A percentile compares a stretch with the other conserved stretches of the same genome.
phyloP scores from a whole-genome alignment of 768 basidiomycete species.

The Dacryopinax primogenitus region DNA sequence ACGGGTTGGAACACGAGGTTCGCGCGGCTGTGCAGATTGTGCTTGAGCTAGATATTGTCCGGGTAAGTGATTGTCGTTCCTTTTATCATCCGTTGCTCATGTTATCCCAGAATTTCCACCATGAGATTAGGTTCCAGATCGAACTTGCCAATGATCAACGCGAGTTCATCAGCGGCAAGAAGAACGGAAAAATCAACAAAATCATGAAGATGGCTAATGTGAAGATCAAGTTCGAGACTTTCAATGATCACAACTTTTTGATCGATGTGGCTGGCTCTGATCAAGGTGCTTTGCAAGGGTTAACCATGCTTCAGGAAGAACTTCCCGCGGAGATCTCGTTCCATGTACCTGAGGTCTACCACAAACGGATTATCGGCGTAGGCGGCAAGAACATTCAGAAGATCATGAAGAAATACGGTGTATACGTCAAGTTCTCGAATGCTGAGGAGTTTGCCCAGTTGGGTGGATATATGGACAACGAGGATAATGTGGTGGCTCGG shows the following conservation, averaged over 20 bases:
- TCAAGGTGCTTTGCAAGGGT: conserved; percentile 70
- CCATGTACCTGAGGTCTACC: conserved; percentile 95
- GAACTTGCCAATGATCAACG: conserved; percentile 95
- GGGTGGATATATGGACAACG: conserved; percentile 92
- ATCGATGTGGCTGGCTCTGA: conserved; percentile 84
- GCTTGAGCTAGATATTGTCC: conserved; percentile 81
- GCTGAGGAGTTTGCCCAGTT: conserved; percentile 91
- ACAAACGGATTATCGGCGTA: conserved; percentile 98
- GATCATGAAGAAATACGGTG: conserved; percentile 99
- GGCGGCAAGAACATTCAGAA: conserved; percentile 95
- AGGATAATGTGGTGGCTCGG: conserved; percentile 96
- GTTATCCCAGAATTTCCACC: conserved; percentile 63
- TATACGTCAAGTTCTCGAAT: conserved; percentile 98
- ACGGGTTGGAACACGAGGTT: conserved; percentile 86
- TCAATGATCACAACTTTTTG: conserved; percentile 90
- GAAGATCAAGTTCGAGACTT: conserved; percentile 98
- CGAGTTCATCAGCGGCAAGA: conserved; percentile 97
- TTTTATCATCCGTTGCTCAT: background rate
- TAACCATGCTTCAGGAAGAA: conserved; percentile 86
- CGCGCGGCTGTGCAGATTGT: conserved; percentile 73
- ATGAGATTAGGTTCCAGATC: conserved; percentile 96
- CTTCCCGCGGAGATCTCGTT: conserved; percentile 97
- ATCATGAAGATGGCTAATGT: conserved; percentile 96
- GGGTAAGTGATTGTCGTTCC: conserved; percentile 39
- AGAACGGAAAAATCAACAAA: conserved; percentile 99